These are phyloP conservation scores for Boletus sp. DNA, from an alignment of 768 basidiomycete genomes.

Conservation along the genomic window DNA sequence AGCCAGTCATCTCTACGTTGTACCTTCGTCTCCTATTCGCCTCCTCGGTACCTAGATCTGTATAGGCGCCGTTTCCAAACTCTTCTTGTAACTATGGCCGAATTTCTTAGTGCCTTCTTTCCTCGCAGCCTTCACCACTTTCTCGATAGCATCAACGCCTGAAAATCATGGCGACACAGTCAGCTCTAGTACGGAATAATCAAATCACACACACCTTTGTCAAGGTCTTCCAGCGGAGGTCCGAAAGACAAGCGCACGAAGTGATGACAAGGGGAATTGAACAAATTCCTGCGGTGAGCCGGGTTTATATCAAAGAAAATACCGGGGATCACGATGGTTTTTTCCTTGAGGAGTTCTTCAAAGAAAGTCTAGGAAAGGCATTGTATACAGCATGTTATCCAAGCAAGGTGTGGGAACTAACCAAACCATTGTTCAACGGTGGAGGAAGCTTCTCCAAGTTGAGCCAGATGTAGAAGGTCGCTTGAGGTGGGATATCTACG, in stretches of 20 bases:
- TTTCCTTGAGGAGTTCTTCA: conserved; percentile 86
- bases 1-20: neutral
- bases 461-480: conserved; percentile 95
- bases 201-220: conserved; percentile 51
- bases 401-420: conserved; percentile 31
- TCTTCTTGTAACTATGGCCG: conserved; percentile 71
- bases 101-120: conserved; percentile 57
- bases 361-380: conserved; percentile 71
- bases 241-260: conserved; percentile 88
- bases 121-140: conserved; percentile 68
- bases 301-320: conserved; percentile 85
- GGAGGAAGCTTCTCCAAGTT: conserved; percentile 74
- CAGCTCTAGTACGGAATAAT: neutral
- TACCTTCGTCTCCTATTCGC: too few species aligned
- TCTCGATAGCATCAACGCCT: conserved; percentile 84
- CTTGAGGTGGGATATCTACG: conserved; percentile 69
- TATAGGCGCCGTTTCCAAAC: conserved; percentile 36
- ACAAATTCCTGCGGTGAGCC: conserved; percentile 79
- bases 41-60: conserved; percentile 19
- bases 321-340: conserved; percentile 88
- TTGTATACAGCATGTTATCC: neutral
- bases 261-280: conserved; percentile 87
- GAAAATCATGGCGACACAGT: neutral
- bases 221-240: conserved; percentile 73
- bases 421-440: conserved; percentile 86